Percentiles rank a stretch among this genome's conserved stretches.
Evolutionary conservation across 495 filamentous ascomycete genomes (phyloP).

Genomic region (Cercophora samala): DNA sequence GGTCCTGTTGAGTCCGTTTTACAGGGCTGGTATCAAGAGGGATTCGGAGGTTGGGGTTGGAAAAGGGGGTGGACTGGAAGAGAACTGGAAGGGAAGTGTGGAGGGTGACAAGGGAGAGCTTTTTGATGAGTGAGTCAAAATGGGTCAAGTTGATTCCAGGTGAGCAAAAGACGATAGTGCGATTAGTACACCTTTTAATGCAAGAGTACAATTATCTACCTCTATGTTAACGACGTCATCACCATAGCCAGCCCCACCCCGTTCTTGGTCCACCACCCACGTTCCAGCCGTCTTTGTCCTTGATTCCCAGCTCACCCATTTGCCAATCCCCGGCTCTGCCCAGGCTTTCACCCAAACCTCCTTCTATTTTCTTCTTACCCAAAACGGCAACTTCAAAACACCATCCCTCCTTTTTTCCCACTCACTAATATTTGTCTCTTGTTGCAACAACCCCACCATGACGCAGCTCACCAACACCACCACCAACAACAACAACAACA

Average conservation of each 20-base stretch:
- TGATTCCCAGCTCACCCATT: too few relatives aligned
- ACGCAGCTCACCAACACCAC: background rate
- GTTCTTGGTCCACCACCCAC: too few relatives aligned
- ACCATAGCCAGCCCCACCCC: too few relatives aligned
- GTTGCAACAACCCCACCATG: background rate
- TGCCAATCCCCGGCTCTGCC: too few relatives aligned
- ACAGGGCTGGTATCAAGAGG: background rate
- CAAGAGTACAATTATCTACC: too few relatives aligned
- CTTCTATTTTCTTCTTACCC: background rate
- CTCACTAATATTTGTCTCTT: too few relatives aligned
- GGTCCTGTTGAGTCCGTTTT: constrained; percentile 16
- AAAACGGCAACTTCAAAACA: background rate
- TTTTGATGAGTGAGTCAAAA: background rate
- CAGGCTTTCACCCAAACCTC: background rate
- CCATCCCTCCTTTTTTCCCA: background rate
- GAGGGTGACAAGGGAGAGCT: background rate
- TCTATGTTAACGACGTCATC: too few relatives aligned
- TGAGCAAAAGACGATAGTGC: too few relatives aligned
- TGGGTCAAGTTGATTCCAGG: too few relatives aligned
- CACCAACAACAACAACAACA: background rate
- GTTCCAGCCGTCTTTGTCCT: too few relatives aligned
- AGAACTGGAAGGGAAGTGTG: background rate
- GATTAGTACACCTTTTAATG: too few relatives aligned
- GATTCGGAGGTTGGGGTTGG: background rate
- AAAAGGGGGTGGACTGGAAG: background rate